Evolutionary conservation across 306 rosid species (phyloP).

Genomic region (Cicer bijugum): DNA sequence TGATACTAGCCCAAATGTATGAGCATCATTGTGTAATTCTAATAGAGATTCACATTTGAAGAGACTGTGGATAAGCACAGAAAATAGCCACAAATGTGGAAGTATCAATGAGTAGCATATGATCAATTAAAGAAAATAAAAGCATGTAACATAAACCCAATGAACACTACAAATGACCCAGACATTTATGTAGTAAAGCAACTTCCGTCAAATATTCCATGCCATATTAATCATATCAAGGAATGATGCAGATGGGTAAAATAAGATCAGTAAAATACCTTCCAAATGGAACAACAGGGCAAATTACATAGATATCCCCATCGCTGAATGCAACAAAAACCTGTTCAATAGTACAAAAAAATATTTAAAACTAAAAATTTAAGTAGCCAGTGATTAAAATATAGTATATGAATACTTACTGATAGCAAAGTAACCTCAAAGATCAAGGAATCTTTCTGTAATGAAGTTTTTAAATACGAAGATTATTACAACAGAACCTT

Average conservation of each 20-base stretch:
- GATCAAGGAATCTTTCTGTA: constrained; percentile 11
- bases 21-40: constrained; percentile 82
- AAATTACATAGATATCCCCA: constrained; percentile 81
- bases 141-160: constrained; percentile 16
- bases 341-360: constrained; percentile 55
- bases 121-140: constrained; percentile 29
- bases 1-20: constrained; percentile 75
- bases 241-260: constrained; percentile 6
- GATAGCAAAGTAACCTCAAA: constrained; percentile 32
- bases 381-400: constrained; percentile 29
- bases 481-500: background rate
- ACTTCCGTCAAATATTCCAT: constrained; percentile 30
- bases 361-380: constrained; percentile 23
- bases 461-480: constrained; percentile 11
- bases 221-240: constrained; percentile 10
- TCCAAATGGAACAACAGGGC: constrained; percentile 95
- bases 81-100: constrained; percentile 40
- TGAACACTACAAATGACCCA: constrained; percentile 13
- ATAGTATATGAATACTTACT: background rate
- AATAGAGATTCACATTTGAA: constrained; percentile 75
- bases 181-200: background rate
- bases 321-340: constrained; percentile 83
- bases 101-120: constrained; percentile 37
- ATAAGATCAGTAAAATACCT: constrained; percentile 60
- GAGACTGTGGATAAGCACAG: constrained; percentile 59